phyloP scores from a whole-genome alignment of 148 eudicot genomes.

The Vaccinium vitisidaea region DNA sequence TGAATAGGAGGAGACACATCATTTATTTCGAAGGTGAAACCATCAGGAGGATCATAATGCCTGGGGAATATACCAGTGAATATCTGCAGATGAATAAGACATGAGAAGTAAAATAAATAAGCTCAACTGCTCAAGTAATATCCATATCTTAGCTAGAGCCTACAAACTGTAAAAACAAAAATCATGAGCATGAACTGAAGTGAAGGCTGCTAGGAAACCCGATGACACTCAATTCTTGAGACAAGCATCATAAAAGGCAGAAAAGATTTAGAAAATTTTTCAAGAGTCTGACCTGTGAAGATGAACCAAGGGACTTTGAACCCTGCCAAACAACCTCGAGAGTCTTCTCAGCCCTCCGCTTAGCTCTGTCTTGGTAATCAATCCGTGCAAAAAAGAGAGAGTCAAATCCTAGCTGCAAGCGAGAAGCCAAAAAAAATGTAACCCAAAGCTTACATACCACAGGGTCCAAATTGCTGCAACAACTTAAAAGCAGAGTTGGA shows the following conservation, averaged over 20 bases:
- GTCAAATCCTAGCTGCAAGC: slow-evolving; percentile 70
- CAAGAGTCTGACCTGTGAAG: slow-evolving; percentile 55
- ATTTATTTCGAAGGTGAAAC: slow-evolving; percentile 71
- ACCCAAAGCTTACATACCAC: not conserved
- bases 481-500: not conserved
- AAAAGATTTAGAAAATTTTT: not conserved
- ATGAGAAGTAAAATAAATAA: not conserved
- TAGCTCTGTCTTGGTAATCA: slow-evolving; percentile 83
- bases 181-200: not conserved
- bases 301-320: slow-evolving; percentile 65
- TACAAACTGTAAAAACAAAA: not conserved
- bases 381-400: slow-evolving; percentile 74
- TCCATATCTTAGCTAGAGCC: not conserved
- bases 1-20: slow-evolving; percentile 66
- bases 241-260: slow-evolving; percentile 3
- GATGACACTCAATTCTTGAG: not conserved
- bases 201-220: not conserved
- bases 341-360: slow-evolving; percentile 56
- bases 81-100: slow-evolving; percentile 42
- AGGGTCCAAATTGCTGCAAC: not conserved
- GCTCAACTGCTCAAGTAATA: not conserved
- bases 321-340: slow-evolving; percentile 79
- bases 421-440: slow-evolving; percentile 3
- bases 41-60: slow-evolving; percentile 75
- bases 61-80: slow-evolving; percentile 68